Percentiles rank a stretch among this genome's conserved stretches.
These are phyloP conservation scores for Chaetoceros tenuissimus DNA, from an alignment of 108 stramenopile species.

Conservation along the genomic window DNA sequence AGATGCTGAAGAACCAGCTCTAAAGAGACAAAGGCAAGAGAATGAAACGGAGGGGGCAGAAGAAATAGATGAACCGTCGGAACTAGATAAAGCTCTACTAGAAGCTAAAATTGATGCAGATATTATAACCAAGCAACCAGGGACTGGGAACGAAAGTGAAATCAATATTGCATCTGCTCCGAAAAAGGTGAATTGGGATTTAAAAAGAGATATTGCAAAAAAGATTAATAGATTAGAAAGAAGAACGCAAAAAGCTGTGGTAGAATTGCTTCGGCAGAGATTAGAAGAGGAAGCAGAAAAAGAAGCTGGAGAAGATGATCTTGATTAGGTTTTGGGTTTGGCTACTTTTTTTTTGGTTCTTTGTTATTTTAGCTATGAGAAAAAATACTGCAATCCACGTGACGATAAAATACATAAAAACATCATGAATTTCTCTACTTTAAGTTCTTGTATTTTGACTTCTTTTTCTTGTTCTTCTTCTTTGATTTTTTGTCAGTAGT, in stretches of 20 bases:
- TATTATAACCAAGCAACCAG: neutral
- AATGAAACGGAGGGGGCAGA: slow-evolving; percentile 3
- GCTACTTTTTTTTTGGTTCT: too few species aligned
- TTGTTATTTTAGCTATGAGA: too few species aligned
- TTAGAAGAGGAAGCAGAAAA: slow-evolving; percentile 58
- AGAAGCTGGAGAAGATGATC: slow-evolving; percentile 27
- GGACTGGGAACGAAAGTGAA: neutral
- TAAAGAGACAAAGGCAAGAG: slow-evolving; percentile 22
- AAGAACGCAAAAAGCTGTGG: slow-evolving; percentile 70
- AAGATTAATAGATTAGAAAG: slow-evolving; percentile 66
- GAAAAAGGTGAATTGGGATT: slow-evolving; percentile 82
- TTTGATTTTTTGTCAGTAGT: slow-evolving; percentile 2
- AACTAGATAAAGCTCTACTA: slow-evolving; percentile 43
- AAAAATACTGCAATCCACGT: too few species aligned
- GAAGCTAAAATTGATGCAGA: slow-evolving; percentile 40
- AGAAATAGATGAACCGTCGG: slow-evolving; percentile 15
- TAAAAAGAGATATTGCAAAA: slow-evolving; percentile 64
- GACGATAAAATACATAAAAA: too few species aligned
- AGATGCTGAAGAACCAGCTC: slow-evolving; percentile 2
- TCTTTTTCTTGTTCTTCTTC: slow-evolving; percentile 14
- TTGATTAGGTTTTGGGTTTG: too few species aligned
- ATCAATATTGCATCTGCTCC: slow-evolving; percentile 16
- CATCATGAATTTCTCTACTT: neutral
- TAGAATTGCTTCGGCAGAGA: slow-evolving; percentile 52
- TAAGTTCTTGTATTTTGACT: slow-evolving; percentile 25